Conservation (phyloP, 768 basidiomycete genomes). For the Kwoniella sp. region DNA sequence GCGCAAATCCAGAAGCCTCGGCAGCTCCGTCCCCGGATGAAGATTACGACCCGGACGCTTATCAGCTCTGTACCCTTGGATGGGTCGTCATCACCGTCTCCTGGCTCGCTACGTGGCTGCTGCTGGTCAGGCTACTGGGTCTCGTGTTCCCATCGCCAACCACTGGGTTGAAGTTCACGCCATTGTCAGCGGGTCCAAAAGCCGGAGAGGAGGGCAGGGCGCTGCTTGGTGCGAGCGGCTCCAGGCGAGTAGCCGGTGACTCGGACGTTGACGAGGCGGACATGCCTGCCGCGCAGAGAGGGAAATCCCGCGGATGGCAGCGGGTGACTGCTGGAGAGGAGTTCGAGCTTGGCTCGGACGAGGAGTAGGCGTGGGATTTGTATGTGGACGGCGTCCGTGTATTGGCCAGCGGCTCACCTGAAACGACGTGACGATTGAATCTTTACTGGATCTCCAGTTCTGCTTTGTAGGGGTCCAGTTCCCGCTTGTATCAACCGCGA, state of each 20-base stretch:
- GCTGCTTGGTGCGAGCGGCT: not conserved
- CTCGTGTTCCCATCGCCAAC: slow-evolving; percentile 39
- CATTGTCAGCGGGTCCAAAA: not conserved
- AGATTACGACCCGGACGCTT: slow-evolving; percentile 3
- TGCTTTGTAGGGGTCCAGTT: too few relatives aligned
- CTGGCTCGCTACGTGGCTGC: slow-evolving; percentile 35
- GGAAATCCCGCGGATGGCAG: slow-evolving; percentile 34
- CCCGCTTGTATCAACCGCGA: too few relatives aligned
- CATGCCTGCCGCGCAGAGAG: slow-evolving; percentile 10
- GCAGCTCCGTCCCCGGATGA: slow-evolving; percentile 8
- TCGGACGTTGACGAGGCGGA: not conserved
- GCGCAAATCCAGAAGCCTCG: slow-evolving; percentile 27
- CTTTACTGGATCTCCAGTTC: too few relatives aligned
- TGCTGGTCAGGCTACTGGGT: slow-evolving; percentile 27
- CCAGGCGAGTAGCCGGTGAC: not conserved
- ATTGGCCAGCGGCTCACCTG: too few relatives aligned
- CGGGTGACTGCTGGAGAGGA: slow-evolving; percentile 40
- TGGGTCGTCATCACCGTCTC: slow-evolving; percentile 20
- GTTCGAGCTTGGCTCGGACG: slow-evolving; percentile 35
- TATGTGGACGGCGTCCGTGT: too few relatives aligned
- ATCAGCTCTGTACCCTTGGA: slow-evolving; percentile 22
- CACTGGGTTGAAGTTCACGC: not conserved
- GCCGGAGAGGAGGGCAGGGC: not conserved
- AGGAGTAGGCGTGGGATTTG: too few relatives aligned
- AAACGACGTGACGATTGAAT: too few relatives aligned